A percentile compares a stretch with the other conserved stretches of the same genome.
These are phyloP conservation scores for Neocucurbitaria cava DNA, from an alignment of 2,329 filamentous ascomycete species.

Conservation along the genomic window DNA sequence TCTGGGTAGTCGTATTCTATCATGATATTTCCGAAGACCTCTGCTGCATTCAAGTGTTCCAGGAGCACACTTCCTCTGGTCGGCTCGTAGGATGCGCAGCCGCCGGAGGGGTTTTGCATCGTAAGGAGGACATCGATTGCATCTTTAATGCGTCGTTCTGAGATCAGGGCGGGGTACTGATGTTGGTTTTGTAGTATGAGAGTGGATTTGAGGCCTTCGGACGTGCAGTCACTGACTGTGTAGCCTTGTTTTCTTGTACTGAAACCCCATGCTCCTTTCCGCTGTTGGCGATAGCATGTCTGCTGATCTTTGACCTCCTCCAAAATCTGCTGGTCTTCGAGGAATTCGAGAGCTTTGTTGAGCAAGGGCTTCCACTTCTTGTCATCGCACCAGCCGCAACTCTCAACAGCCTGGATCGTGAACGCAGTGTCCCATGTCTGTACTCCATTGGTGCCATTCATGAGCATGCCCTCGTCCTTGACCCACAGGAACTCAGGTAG, in stretches of 20 bases:
- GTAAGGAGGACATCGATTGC: slow-evolving; percentile 89
- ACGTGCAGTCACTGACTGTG: slow-evolving; percentile 92
- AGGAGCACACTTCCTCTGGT: slow-evolving; percentile 78
- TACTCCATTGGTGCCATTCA: slow-evolving; percentile 97
- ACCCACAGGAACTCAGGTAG: slow-evolving; percentile 90
- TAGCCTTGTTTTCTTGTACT: slow-evolving; percentile 93
- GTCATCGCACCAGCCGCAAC: slow-evolving; percentile 78
- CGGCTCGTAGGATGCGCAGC: slow-evolving; percentile 88
- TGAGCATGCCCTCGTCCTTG: slow-evolving; percentile 89
- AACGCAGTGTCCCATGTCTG: slow-evolving; percentile 98
- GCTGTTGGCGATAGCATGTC: slow-evolving; percentile 83
- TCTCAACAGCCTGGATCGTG: slow-evolving; percentile 80
- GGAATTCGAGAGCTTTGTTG: slow-evolving; percentile 78
- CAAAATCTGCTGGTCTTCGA: slow-evolving; percentile 89
- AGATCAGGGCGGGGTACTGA: slow-evolving; percentile 73
- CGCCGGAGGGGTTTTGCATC: slow-evolving; percentile 87
- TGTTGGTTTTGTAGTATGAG: slow-evolving; percentile 82
- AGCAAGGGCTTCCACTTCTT: slow-evolving; percentile 84
- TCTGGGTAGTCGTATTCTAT: slow-evolving; percentile 98
- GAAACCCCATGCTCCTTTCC: slow-evolving; percentile 96
- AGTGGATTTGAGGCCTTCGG: slow-evolving; percentile 86
- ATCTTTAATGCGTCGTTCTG: slow-evolving; percentile 80
- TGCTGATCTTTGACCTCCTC: slow-evolving; percentile 81
- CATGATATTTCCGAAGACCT: slow-evolving; percentile 98
- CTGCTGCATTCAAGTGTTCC: slow-evolving; percentile 90